phyloP scores from a whole-genome alignment of 2,329 filamentous ascomycete genomes.

The Sporothrix phasma region DNA sequence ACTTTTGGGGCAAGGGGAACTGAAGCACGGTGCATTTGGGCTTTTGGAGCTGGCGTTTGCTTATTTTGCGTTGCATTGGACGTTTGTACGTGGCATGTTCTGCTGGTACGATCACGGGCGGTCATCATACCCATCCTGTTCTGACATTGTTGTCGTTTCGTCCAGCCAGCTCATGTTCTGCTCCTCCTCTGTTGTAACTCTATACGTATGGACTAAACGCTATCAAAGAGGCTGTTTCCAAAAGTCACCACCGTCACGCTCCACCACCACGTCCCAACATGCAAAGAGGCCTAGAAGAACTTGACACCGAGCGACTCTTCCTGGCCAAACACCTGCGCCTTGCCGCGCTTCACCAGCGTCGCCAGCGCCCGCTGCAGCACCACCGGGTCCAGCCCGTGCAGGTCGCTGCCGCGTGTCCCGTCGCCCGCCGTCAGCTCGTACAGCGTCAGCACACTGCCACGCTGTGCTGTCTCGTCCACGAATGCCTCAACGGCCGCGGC shows the following conservation, averaged over 20 bases:
- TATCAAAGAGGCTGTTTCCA: neutral
- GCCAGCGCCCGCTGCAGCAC: slow-evolving; percentile 69
- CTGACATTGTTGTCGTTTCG: neutral
- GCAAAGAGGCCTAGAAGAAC: slow-evolving; percentile 78
- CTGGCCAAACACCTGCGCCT: slow-evolving; percentile 84
- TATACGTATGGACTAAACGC: neutral
- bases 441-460: slow-evolving; percentile 77
- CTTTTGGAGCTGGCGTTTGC: neutral
- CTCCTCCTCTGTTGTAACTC: too few species aligned
- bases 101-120: neutral
- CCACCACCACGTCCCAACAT: neutral
- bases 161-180: neutral
- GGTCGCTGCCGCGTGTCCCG: slow-evolving; percentile 61
- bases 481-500: slow-evolving; percentile 66
- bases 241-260: neutral
- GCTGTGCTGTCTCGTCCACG: slow-evolving; percentile 82
- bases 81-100: neutral
- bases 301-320: slow-evolving; percentile 89
- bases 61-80: neutral
- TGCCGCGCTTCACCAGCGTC: slow-evolving; percentile 78
- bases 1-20: slow-evolving; percentile 20
- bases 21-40: neutral
- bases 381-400: slow-evolving; percentile 79
- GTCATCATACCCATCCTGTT: neutral
- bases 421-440: slow-evolving; percentile 92